Base-by-base conservation (phyloP, 495 filamentous ascomycete species). In the Lasiosphaeria ovina region DNA sequence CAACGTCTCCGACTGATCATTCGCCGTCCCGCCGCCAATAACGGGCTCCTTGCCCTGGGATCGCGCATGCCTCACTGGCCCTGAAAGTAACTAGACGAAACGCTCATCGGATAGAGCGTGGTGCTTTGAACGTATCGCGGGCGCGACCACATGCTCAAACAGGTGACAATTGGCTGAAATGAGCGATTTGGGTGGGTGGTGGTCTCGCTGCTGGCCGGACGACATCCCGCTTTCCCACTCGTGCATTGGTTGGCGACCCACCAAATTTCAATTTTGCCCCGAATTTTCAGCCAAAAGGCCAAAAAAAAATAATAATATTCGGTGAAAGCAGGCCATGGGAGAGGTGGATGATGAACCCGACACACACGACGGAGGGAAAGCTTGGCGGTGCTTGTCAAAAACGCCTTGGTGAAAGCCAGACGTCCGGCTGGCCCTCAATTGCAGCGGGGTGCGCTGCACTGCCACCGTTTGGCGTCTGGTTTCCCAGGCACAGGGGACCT, bases 211-310 rank as follows among this genome's bases (percentile, higher is more conserved):
- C 44, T 47, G 44, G 44, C 44, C 44, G 6, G 44, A 9, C 38
- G 38, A 42, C 38, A 14, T 42, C 38, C 38, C 38, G 38, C 14
- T 42, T 14, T 42, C 38, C 8, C 14, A 14, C 38, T 42, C 14
- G 38, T 42, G 38, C 38, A 1, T 14, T 9, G 14, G 38, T 42
- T 8, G 14, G 38, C 44, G 44, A 57, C 47, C 35, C 47, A 35
- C 61, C 58, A 62, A 55, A 55, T 34, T 42, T 40, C 45, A 33
- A 52, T 47, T 38, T 54, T 62, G 33, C 56, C 55, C 59, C 55
- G 55, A 60, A 62, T 63, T 66, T 63, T 65, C 61, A 60, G 62
- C 64, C 64, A 67, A 62, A 66, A 61, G 45, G 34, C 35, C 54
- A 51, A 65, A 61, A 55, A 48, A 51, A 51, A 31, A 50, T 16